Conservation (phyloP, 176 grass and related monocot species). For the Rhynchospora tenuis region DNA sequence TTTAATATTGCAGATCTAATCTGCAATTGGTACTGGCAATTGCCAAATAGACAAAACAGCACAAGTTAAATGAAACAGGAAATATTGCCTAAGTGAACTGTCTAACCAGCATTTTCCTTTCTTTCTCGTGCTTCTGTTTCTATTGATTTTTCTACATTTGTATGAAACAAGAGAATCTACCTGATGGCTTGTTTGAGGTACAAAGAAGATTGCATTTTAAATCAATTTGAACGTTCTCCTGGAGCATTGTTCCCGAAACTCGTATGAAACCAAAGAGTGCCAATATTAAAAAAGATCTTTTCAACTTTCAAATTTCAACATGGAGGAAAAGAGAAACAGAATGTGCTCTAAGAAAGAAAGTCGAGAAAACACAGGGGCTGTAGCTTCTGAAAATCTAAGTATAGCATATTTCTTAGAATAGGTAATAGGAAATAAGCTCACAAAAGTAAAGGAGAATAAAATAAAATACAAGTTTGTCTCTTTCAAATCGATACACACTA, state of each 20-base stretch:
- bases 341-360: neutral
- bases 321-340: neutral
- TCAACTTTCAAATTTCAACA: neutral
- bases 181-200: conserved; percentile 13
- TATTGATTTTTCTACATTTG: neutral
- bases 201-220: conserved; percentile 7
- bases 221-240: neutral
- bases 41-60: neutral
- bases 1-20: neutral
- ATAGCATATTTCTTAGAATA: conserved; percentile 8
- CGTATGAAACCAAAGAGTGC: neutral
- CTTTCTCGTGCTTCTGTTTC: neutral
- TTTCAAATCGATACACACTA: neutral
- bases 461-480: neutral
- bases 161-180: neutral
- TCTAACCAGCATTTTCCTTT: neutral
- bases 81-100: neutral
- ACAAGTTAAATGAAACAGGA: neutral
- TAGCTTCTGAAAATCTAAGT: neutral
- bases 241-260: conserved; percentile 17
- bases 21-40: neutral
- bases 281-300: neutral
- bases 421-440: neutral
- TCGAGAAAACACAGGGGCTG: neutral
- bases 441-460: neutral